Conservation (phyloP, 2,329 filamentous ascomycete genomes). For the Thermochaetoides dissita region DNA sequence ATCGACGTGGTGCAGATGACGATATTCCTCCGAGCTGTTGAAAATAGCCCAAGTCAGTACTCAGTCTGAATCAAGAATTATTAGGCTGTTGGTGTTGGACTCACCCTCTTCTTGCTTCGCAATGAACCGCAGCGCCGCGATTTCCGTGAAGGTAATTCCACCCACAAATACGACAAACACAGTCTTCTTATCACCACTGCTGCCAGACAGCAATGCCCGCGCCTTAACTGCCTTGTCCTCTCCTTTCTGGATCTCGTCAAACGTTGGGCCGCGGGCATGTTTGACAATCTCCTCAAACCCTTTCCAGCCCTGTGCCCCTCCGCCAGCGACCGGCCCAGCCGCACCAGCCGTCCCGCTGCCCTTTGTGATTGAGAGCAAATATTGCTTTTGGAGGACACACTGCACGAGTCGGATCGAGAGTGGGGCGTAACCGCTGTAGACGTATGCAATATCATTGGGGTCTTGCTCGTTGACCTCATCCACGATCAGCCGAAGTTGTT, state of each 20-base stretch:
- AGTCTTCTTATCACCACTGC: slow-evolving; percentile 59
- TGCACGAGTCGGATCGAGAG: slow-evolving; percentile 84
- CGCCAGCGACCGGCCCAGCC: slow-evolving; percentile 30
- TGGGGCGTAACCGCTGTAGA: slow-evolving; percentile 93
- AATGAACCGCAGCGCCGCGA: slow-evolving; percentile 84
- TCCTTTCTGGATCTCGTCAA: slow-evolving; percentile 83
- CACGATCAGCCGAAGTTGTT: slow-evolving; percentile 74
- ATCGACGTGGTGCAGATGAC: slow-evolving; percentile 88
- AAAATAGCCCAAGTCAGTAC: slow-evolving; percentile 1
- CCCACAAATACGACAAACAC: slow-evolving; percentile 95
- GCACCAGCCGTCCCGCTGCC: slow-evolving; percentile 40
- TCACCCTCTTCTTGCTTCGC: slow-evolving; percentile 65
- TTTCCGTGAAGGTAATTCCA: slow-evolving; percentile 93
- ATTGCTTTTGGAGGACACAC: slow-evolving; percentile 81
- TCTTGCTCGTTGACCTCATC: slow-evolving; percentile 94
- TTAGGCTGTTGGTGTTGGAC: slow-evolving; percentile 10
- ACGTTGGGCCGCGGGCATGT: slow-evolving; percentile 73
- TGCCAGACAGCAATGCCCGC: slow-evolving; percentile 65
- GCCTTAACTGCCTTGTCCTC: slow-evolving; percentile 88
- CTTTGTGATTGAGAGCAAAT: slow-evolving; percentile 56
- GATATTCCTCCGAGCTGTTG: slow-evolving; percentile 58
- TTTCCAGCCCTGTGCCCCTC: slow-evolving; percentile 67
- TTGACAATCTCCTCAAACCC: slow-evolving; percentile 89
- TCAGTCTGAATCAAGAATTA: neutral
- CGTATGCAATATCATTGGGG: slow-evolving; percentile 90